These are phyloP conservation scores for Pharus latifolius DNA, from an alignment of 176 grass and related monocot species.

Conservation along the genomic window DNA sequence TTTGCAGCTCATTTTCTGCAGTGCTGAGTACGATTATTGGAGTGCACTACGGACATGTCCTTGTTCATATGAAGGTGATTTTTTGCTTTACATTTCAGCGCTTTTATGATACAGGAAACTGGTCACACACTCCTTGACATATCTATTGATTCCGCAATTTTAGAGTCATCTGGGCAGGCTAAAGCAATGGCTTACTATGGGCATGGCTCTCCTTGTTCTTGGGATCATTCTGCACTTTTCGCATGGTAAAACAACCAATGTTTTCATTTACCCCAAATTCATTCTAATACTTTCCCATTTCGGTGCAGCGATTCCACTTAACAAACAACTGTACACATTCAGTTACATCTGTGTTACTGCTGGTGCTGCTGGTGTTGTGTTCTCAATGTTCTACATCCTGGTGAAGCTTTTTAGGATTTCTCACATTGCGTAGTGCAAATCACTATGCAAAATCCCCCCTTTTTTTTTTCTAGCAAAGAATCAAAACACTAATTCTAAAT, in stretches of 20 bases:
- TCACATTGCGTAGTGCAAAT: background rate
- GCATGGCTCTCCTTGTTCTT: slow-evolving; percentile 50
- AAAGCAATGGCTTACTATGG: slow-evolving; percentile 64
- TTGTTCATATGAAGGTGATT: slow-evolving; percentile 75
- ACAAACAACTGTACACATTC: slow-evolving; percentile 86
- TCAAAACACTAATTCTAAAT: too few relatives aligned
- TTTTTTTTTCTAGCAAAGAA: too few relatives aligned
- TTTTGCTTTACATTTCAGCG: background rate
- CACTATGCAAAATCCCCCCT: background rate
- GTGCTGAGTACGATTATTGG: slow-evolving; percentile 80
- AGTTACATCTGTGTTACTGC: slow-evolving; percentile 85
- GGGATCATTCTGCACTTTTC: slow-evolving; percentile 83
- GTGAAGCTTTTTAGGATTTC: slow-evolving; percentile 10
- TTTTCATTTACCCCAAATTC: background rate
- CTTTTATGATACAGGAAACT: background rate
- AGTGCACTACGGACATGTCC: slow-evolving; percentile 77
- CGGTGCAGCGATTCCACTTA: slow-evolving; percentile 59
- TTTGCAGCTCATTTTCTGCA: slow-evolving; percentile 64
- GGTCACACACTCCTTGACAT: background rate
- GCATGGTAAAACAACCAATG: slow-evolving; percentile 31
- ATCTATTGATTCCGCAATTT: background rate
- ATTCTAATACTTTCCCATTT: background rate
- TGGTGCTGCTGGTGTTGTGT: slow-evolving; percentile 58
- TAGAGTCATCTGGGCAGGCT: slow-evolving; percentile 65
- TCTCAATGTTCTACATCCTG: slow-evolving; percentile 65